These are phyloP conservation scores for Pleurotus tuoliensis DNA, from an alignment of 768 basidiomycete genomes.

Conservation along the genomic window DNA sequence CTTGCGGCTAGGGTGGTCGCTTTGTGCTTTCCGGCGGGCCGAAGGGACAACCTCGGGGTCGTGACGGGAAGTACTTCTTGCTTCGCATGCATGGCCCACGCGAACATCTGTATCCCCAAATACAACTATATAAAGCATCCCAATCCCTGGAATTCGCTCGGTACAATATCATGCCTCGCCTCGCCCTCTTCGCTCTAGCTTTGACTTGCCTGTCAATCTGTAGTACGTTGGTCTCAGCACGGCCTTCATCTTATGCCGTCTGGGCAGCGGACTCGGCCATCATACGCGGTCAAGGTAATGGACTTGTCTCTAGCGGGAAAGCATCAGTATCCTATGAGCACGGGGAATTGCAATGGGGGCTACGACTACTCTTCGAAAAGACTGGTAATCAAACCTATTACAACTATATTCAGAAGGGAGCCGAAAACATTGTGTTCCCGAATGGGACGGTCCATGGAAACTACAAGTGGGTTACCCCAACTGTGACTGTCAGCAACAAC, in stretches of 20 bases:
- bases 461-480: constrained; percentile 27
- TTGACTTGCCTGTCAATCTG: neutral
- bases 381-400: constrained; percentile 39
- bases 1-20: too few species aligned
- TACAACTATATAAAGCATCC: neutral
- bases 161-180: neutral
- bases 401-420: constrained; percentile 34
- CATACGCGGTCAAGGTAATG: constrained; percentile 39
- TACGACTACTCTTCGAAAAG: constrained; percentile 34
- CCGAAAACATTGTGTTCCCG: constrained; percentile 32
- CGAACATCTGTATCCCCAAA: neutral
- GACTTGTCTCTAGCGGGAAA: constrained; percentile 26
- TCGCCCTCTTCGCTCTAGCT: neutral
- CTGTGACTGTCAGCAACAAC: neutral
- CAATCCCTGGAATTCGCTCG: neutral
- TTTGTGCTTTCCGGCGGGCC: neutral
- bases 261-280: constrained; percentile 47
- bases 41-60: neutral
- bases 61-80: neutral
- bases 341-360: constrained; percentile 36
- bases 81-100: neutral
- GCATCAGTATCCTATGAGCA: constrained; percentile 38
- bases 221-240: constrained; percentile 1
- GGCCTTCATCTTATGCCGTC: constrained; percentile 34
- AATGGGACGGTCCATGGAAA: constrained; percentile 36